Conservation (phyloP, 331 rosid species). For the Quercus tomentella region DNA sequence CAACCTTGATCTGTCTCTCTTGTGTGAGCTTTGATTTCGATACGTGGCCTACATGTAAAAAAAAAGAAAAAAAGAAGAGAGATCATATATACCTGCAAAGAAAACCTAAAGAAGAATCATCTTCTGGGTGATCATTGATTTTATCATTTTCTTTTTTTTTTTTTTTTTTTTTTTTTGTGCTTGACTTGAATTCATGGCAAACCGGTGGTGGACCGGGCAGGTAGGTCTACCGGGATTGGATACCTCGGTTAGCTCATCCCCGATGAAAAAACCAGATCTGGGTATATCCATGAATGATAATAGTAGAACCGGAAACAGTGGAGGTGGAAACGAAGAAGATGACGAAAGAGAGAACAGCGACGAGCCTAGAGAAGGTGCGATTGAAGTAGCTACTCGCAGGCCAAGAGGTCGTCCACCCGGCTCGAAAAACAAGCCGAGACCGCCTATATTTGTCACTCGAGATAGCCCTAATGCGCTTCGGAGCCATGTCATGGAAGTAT, state of each 20-base stretch:
- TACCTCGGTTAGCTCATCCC: conserved; percentile 26
- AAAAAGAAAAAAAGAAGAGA: no score
- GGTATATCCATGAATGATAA: conserved; percentile 53
- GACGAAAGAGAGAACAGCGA: conserved; percentile 60
- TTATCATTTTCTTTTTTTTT: background rate
- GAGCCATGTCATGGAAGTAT: conserved; percentile 76
- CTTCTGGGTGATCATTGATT: background rate
- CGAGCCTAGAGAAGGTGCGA: conserved; percentile 62
- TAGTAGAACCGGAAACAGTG: background rate
- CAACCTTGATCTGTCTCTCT: background rate
- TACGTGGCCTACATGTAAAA: background rate
- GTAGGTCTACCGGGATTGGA: conserved; percentile 44
- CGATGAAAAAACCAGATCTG: conserved; percentile 57
- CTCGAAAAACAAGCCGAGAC: conserved; percentile 67
- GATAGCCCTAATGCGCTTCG: conserved; percentile 79
- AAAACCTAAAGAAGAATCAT: background rate
- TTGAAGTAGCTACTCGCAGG: conserved; percentile 50
- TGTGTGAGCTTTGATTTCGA: background rate
- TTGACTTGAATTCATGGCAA: conserved; percentile 41
- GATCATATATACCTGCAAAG: background rate
- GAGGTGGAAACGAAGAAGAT: conserved; percentile 26
- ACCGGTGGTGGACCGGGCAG: conserved; percentile 73
- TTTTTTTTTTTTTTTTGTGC: background rate
- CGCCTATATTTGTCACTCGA: conserved; percentile 64
- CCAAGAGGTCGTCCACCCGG: conserved; percentile 68